phyloP scores from a whole-genome alignment of 768 basidiomycete genomes.

The Mrakia frigida region DNA sequence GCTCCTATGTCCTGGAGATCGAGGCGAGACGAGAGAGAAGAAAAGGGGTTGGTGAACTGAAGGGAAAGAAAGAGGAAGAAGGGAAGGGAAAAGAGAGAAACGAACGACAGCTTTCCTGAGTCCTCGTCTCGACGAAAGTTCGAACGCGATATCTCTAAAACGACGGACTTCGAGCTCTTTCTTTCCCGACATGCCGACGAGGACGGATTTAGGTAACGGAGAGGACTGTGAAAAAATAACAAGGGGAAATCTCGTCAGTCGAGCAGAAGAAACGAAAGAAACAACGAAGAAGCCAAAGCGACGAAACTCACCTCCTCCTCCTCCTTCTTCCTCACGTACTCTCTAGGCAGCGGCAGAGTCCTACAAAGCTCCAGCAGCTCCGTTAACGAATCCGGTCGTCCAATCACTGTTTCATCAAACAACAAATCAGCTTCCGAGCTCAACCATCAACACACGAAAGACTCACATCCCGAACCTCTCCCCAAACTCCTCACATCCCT shows the following conservation, averaged over 20 bases:
- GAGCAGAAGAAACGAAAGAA: neutral
- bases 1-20: constrained; percentile 9
- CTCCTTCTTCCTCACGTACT: neutral
- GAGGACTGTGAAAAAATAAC: neutral
- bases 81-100: neutral
- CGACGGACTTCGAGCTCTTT: neutral
- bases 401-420: neutral
- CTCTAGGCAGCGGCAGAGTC: neutral
- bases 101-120: neutral
- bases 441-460: neutral
- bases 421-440: neutral
- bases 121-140: neutral
- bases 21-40: neutral
- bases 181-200: neutral
- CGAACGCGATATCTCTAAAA: neutral
- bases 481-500: neutral
- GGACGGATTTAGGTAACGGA: neutral
- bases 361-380: neutral
- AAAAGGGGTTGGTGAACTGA: neutral
- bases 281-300: neutral
- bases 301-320: neutral
- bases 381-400: neutral
- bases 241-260: neutral
- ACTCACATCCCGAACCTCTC: neutral
- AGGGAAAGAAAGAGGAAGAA: neutral